Percentiles rank a stretch among this genome's conserved stretches.
These are phyloP conservation scores for Tetrapisispora phaffii DNA, from an alignment of 805 yeast genomes.

Conservation along the genomic window DNA sequence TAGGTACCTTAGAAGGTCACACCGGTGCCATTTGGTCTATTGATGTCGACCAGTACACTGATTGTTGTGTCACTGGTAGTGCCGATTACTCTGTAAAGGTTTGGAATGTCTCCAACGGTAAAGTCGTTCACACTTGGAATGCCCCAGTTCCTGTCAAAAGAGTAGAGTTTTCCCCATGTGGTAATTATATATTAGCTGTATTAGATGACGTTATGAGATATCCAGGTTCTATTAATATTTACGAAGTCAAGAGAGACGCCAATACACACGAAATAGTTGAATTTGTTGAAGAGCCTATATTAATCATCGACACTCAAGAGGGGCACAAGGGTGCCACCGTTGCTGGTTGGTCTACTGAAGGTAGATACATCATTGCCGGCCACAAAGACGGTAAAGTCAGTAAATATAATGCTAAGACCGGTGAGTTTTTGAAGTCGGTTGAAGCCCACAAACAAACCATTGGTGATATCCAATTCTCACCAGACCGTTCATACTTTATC, in stretches of 20 bases:
- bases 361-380: conserved; percentile 68
- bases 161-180: conserved; percentile 75
- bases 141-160: conserved; percentile 82
- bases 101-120: conserved; percentile 45
- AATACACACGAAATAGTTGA: conserved; percentile 25
- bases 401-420: conserved; percentile 60
- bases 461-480: conserved; percentile 84
- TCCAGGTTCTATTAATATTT: conserved; percentile 65
- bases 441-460: conserved; percentile 68
- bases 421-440: conserved; percentile 46
- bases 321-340: conserved; percentile 58
- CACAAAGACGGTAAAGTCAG: conserved; percentile 81
- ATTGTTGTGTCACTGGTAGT: conserved; percentile 49
- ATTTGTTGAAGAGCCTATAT: conserved; percentile 42
- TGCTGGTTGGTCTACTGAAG: conserved; percentile 81
- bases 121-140: conserved; percentile 60
- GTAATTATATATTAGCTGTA: conserved; percentile 57
- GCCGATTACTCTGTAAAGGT: background rate
- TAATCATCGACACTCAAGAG: conserved; percentile 51
- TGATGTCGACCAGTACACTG: conserved; percentile 67
- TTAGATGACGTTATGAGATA: conserved; percentile 91
- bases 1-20: conserved; percentile 87
- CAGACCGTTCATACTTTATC: conserved; percentile 80
- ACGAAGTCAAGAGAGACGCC: conserved; percentile 43
- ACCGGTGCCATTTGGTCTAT: conserved; percentile 92